A percentile compares a stretch with the other conserved stretches of the same genome.
Conservation (phyloP, 257 asterid genomes). For the Handroanthus guayacan region DNA sequence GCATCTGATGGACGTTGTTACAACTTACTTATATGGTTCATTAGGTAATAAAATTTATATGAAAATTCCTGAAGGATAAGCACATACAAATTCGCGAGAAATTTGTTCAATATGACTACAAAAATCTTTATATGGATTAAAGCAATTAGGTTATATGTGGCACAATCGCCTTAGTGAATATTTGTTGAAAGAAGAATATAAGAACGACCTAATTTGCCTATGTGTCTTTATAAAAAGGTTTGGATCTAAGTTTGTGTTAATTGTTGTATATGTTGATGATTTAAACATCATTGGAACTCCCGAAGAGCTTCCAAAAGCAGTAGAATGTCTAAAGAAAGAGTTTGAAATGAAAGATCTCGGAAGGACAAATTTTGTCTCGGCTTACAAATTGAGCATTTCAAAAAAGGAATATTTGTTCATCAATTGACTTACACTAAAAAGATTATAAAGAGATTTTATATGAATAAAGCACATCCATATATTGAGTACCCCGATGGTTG, state of each 20-base stretch:
- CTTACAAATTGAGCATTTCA: background rate
- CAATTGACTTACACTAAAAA: background rate
- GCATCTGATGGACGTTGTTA: no score
- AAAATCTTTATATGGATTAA: background rate
- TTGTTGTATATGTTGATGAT: background rate
- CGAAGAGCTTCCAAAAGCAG: background rate
- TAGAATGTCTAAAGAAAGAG: background rate
- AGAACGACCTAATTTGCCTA: background rate
- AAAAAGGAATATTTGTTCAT: background rate
- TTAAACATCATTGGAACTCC: conserved; percentile 1
- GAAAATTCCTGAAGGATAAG: background rate
- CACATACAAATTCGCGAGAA: background rate
- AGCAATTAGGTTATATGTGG: background rate
- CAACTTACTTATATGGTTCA: no score
- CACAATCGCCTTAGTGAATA: background rate
- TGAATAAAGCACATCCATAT: no score
- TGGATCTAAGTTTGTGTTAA: background rate
- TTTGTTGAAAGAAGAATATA: background rate
- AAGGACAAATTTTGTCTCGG: no score
- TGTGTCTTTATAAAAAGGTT: background rate
- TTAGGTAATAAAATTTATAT: no score
- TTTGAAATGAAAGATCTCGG: background rate
- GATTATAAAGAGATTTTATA: background rate
- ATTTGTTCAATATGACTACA: background rate
- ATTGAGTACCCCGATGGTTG: background rate